Evolutionary conservation across 768 basidiomycete species (phyloP).

Genomic region (Mycena chlorophos): DNA sequence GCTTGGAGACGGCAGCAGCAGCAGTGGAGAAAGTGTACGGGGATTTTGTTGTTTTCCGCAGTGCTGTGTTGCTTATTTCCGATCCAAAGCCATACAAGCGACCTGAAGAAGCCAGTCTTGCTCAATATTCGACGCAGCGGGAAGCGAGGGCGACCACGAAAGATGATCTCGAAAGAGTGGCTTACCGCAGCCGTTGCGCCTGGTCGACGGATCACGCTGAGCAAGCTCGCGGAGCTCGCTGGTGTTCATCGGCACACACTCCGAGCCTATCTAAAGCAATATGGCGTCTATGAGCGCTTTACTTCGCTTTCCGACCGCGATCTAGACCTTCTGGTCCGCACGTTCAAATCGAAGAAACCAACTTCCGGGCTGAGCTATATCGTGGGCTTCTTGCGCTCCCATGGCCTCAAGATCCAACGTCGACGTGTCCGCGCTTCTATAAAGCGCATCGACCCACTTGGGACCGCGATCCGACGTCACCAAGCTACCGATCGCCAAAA

Average conservation of each 20-base stretch:
- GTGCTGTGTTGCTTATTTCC: no score
- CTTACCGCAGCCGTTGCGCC: conserved; percentile 12
- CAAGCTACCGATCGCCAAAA: no score
- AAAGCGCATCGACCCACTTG: conserved; percentile 13
- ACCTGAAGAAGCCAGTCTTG: background rate
- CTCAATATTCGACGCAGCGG: background rate
- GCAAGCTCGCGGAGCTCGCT: conserved; percentile 10
- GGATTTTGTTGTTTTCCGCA: no score
- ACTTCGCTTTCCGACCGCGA: conserved; percentile 20
- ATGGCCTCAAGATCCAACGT: conserved; percentile 21
- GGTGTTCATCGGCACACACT: conserved; percentile 22
- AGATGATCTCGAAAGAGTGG: conserved; percentile 1
- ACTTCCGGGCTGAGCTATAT: conserved; percentile 25
- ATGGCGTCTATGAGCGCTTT: conserved; percentile 13
- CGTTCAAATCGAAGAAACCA: conserved; percentile 8
- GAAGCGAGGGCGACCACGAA: conserved; percentile 2
- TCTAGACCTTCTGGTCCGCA: conserved; percentile 16
- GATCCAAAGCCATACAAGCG: no score
- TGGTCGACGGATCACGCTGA: conserved; percentile 9
- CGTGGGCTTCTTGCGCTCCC: conserved; percentile 10
- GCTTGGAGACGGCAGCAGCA: background rate
- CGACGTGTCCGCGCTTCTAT: conserved; percentile 6
- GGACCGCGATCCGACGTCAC: no score
- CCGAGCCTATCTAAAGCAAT: conserved; percentile 7
- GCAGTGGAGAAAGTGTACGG: background rate